Evolutionary conservation across 306 rosid species (phyloP).

Genomic region (Sindora glabra): DNA sequence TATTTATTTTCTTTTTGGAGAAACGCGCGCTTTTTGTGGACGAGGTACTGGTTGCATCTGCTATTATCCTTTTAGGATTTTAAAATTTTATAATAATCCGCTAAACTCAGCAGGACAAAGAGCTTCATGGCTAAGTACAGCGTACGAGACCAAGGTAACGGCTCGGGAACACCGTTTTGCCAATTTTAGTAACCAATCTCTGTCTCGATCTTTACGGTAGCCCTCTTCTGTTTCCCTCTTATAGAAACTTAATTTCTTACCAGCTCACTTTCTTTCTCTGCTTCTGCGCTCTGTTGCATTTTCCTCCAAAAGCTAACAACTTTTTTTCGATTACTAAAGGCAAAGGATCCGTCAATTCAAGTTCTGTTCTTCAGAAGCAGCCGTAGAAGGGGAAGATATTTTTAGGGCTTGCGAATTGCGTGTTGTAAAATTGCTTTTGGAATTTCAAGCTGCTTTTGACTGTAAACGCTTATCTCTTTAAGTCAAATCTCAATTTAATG

Average conservation of each 20-base stretch:
- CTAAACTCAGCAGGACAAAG: no score
- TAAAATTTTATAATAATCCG: no score
- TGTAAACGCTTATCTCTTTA: not conserved
- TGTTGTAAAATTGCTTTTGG: not conserved
- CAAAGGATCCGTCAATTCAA: slow-evolving; percentile 14
- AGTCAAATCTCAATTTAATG: not conserved
- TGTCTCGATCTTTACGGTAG: no score
- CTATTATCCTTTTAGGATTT: no score
- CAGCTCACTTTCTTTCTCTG: not conserved
- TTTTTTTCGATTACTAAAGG: not conserved
- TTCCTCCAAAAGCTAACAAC: no score
- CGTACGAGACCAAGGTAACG: not conserved
- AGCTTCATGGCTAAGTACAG: not conserved
- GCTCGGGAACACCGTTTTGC: slow-evolving; percentile 20
- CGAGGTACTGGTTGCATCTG: no score
- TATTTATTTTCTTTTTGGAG: no score
- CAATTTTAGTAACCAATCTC: slow-evolving; percentile 9
- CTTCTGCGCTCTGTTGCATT: no score
- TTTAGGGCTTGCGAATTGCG: slow-evolving; percentile 3
- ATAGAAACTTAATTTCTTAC: slow-evolving; percentile 2
- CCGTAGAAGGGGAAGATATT: no score
- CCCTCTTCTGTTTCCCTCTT: not conserved
- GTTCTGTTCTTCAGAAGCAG: no score
- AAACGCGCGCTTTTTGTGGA: no score
- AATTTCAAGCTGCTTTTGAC: not conserved